These are phyloP conservation scores for Urtica urens DNA, from an alignment of 306 rosid genomes.

Conservation along the genomic window DNA sequence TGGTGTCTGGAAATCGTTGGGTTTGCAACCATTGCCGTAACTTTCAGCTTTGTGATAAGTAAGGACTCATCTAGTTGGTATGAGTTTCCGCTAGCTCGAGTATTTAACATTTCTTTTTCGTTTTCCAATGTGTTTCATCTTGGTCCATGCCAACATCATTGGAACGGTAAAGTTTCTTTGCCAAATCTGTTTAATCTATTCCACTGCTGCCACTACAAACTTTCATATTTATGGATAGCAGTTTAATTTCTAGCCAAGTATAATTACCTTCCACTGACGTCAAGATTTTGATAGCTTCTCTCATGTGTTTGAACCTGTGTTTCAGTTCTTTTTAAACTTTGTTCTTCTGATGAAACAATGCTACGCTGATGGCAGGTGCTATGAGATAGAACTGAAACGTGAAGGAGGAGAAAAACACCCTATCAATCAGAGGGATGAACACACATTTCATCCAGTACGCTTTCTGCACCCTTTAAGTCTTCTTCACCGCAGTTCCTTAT, in stretches of 20 bases:
- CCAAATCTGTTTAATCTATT: too few species aligned
- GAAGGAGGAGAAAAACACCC: conserved; percentile 94
- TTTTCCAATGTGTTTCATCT: too few species aligned
- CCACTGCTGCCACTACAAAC: too few species aligned
- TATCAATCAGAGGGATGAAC: conserved; percentile 73
- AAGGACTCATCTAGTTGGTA: conserved; percentile 14
- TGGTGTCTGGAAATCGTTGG: conserved; percentile 87
- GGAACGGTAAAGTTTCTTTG: too few species aligned
- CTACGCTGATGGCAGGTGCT: conserved; percentile 38
- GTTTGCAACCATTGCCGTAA: conserved; percentile 81
- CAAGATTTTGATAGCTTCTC: too few species aligned
- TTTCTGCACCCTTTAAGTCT: not conserved
- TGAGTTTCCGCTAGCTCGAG: too few species aligned
- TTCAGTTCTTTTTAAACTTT: not conserved
- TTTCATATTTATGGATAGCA: too few species aligned
- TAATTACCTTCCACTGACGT: too few species aligned
- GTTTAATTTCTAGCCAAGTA: too few species aligned
- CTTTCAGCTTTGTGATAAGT: conserved; percentile 86
- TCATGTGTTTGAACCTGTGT: not conserved
- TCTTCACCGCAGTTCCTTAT: too few species aligned
- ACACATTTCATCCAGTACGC: conserved; percentile 55
- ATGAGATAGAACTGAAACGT: conserved; percentile 66
- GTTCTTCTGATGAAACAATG: not conserved
- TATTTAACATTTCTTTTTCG: not conserved
- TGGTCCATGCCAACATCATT: too few species aligned